Evolutionary conservation across 768 basidiomycete species (phyloP).

Genomic region (Guyanaporus albipodus): DNA sequence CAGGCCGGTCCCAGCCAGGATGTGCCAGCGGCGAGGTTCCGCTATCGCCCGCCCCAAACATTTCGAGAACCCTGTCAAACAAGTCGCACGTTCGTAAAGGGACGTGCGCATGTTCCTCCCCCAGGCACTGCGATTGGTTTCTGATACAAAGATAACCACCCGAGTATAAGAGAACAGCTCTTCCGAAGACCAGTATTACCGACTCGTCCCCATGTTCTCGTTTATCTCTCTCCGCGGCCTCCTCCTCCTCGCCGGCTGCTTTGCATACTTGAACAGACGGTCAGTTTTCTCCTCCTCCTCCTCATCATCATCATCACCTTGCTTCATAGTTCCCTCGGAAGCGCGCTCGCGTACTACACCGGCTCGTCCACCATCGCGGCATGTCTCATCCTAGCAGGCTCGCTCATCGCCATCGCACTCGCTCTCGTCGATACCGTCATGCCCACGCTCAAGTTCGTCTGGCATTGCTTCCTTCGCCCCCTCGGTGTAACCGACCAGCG

Average conservation of each 20-base stretch:
- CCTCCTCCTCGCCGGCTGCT: conserved; percentile 17
- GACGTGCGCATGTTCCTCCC: background rate
- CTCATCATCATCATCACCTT: background rate
- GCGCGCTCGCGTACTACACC: conserved; percentile 24
- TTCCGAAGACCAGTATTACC: too few relatives aligned
- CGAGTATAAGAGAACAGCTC: too few relatives aligned
- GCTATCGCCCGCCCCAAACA: background rate
- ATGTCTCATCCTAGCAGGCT: conserved; percentile 26
- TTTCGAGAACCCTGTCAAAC: background rate
- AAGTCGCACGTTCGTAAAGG: background rate
- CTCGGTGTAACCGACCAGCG: conserved; percentile 40
- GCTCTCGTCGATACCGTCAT: conserved; percentile 26
- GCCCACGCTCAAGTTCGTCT: conserved; percentile 44
- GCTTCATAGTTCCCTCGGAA: conserved; percentile 11
- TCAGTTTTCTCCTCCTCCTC: background rate
- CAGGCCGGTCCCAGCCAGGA: too few relatives aligned
- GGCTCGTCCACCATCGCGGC: conserved; percentile 29
- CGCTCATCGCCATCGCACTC: conserved; percentile 19
- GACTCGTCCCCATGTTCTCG: conserved; percentile 7
- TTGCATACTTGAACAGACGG: conserved; percentile 19
- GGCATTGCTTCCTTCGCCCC: conserved; percentile 48
- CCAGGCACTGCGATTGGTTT: background rate
- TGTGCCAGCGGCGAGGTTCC: too few relatives aligned
- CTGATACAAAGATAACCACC: background rate
- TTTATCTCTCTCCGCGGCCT: conserved; percentile 13